Evolutionary conservation across 78 protist species (phyloP).

Genomic region (slime mould (Dictyostelium discoideum)): DNA sequence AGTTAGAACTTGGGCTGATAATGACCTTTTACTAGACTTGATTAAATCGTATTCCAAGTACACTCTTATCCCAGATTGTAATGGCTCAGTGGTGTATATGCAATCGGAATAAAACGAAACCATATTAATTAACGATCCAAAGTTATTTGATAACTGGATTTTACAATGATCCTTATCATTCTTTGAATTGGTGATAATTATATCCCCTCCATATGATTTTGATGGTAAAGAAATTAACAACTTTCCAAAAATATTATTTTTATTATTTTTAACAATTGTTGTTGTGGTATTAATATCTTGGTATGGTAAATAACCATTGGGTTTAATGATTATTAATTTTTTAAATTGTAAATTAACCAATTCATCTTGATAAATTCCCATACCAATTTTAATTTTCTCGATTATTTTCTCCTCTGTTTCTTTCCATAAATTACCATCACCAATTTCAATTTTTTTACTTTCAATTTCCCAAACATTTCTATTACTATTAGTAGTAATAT

Average conservation of each 20-base stretch:
- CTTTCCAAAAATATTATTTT: not conserved
- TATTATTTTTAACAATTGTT: not conserved
- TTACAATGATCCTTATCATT: not conserved
- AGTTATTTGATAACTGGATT: not conserved
- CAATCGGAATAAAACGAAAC: constrained; percentile 3
- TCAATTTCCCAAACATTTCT: not conserved
- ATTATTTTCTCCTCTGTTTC: not conserved
- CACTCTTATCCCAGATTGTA: not conserved
- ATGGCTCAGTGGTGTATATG: not conserved
- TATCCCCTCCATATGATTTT: not conserved
- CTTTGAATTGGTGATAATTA: not conserved
- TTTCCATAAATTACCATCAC: not conserved
- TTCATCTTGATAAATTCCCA: constrained; percentile 17
- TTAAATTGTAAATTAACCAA: not conserved
- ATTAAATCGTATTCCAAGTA: not conserved
- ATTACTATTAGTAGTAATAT: not conserved
- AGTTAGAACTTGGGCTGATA: not conserved
- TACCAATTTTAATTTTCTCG: not conserved
- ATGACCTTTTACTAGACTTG: not conserved
- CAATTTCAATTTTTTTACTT: not conserved
- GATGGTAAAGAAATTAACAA: not conserved
- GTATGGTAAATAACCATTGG: not conserved
- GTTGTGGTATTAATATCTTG: not conserved
- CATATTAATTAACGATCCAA: not conserved
- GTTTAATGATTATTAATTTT: not conserved